phyloP scores from a whole-genome alignment of 331 rosid genomes.

The Erythrophleum ivorense region DNA sequence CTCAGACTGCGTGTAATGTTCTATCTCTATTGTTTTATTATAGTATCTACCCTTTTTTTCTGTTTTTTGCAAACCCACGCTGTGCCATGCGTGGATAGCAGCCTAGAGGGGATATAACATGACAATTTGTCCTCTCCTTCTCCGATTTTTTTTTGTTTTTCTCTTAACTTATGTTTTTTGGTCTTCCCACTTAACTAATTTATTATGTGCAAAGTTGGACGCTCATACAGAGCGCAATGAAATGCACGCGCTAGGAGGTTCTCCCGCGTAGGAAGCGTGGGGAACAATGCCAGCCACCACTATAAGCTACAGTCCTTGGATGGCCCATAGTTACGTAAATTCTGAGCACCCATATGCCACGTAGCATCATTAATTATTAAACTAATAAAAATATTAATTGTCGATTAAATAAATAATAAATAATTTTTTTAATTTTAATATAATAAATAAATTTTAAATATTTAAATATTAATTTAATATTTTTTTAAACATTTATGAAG shows the following conservation, averaged over 20 bases:
- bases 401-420: too few relatives aligned
- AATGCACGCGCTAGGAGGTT: neutral
- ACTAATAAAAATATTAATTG: too few relatives aligned
- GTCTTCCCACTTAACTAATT: neutral
- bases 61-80: neutral
- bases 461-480: too few relatives aligned
- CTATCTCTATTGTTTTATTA: too few relatives aligned
- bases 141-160: neutral
- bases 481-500: too few relatives aligned
- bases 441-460: too few relatives aligned
- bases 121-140: neutral
- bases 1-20: too few relatives aligned
- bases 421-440: too few relatives aligned
- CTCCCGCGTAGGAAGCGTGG: neutral
- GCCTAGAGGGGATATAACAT: too few relatives aligned
- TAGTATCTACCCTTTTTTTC: too few relatives aligned
- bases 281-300: neutral
- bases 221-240: neutral
- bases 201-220: neutral
- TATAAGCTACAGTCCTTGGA: neutral
- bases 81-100: neutral
- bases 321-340: neutral
- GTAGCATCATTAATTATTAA: neutral
- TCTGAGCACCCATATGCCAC: too few relatives aligned
- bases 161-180: too few relatives aligned